Base-by-base conservation (phyloP, 1,284 basidiomycete genomes). In the Malassezia brasiliensis region DNA sequence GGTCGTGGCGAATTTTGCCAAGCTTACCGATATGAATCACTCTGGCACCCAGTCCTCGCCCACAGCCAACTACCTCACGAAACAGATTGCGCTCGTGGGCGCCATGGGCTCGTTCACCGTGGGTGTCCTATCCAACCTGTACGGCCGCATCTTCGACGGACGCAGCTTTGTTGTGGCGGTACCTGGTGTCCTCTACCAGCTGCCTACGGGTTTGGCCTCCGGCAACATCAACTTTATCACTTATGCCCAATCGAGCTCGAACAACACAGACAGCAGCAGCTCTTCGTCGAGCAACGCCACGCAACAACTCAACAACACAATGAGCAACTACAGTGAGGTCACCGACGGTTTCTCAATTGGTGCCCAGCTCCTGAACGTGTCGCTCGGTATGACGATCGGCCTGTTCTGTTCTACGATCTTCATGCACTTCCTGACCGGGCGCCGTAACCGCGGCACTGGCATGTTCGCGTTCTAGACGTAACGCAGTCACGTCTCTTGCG, bases 61-160 rank as follows among this genome's bases (percentile, higher is more conserved):
- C 9, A 51, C 5, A 56, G 63, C 17, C 63, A 56, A 12, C 56
- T 60, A 0, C 54, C 51, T 20, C 57, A 62, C n/a, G 59, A 66
- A 9, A 31, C 55, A 64, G 11, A 62, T 65, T 37, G 62, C 68
- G 40, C 70, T 77, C 20, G 72, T 69, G 2, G 72, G 75, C 1
- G 73, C 62, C 50, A 81, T 85, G 31, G 86, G 77, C 10, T 78
- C 87, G 0, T 86, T 93, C 64, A 83, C 83, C 1, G 88, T 91
- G 38, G 88, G 89, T 8, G 77, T 90, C 50, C 77, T 89, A 39
- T 82, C 88, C 31, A 90, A 90, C 73, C 45, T 90, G 12, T 91
- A 88, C 61, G 87, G 86, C 10, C 82, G 86, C 39, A 81, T 90
- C 75, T 85, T 86, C 72, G 79, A 81, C 32, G 85, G 86, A 1